phyloP scores from a whole-genome alignment of 176 grass and related monocot genomes.

The Oryza meridionalis region DNA sequence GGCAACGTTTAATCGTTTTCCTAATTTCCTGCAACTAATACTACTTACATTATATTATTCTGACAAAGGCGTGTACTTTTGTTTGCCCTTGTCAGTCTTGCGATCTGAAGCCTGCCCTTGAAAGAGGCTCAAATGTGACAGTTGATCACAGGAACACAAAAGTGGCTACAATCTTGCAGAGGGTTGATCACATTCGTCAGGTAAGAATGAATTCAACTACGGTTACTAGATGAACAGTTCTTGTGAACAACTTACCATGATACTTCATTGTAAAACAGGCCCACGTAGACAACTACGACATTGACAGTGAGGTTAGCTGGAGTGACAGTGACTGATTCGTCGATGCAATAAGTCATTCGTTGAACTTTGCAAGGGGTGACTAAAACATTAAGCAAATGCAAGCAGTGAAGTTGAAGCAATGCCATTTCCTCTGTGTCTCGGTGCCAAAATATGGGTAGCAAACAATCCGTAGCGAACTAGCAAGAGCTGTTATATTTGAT shows the following conservation, averaged over 20 bases:
- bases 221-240: not conserved
- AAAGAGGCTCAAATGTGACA: conserved; percentile 38
- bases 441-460: not conserved
- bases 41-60: not conserved
- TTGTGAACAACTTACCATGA: not conserved
- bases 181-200: conserved; percentile 66
- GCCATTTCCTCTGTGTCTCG: not conserved
- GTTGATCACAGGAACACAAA: conserved; percentile 49
- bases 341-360: not conserved
- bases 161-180: conserved; percentile 61
- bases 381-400: not conserved
- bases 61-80: not conserved
- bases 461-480: not conserved
- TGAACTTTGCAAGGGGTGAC: not conserved
- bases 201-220: conserved; percentile 22
- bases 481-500: not conserved
- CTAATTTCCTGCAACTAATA: not conserved
- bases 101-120: conserved; percentile 48
- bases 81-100: conserved; percentile 39
- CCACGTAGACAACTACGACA: conserved; percentile 26
- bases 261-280: conserved; percentile 30
- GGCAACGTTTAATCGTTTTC: not conserved
- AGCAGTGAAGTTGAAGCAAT: not conserved
- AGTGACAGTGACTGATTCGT: conserved; percentile 39
- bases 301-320: conserved; percentile 42